A percentile compares a stretch with the other conserved stretches of the same genome.
Conservation (phyloP, 2,329 filamentous ascomycete genomes). For the Harringtonia aguacate region DNA sequence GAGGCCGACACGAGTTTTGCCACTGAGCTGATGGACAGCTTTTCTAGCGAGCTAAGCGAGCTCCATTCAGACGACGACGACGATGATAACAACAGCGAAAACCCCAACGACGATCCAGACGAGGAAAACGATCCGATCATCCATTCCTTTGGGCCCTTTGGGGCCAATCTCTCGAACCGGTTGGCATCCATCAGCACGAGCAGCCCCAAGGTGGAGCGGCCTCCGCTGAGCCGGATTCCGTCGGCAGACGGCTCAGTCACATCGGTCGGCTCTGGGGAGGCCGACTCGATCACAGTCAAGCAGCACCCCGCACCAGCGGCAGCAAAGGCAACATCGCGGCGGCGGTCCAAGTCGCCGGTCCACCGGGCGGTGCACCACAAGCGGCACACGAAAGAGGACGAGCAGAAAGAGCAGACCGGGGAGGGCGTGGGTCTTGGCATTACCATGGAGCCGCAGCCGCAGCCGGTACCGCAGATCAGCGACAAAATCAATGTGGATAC, state of each 20-base stretch:
- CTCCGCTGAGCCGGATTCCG: conserved; percentile 7
- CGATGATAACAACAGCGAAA: conserved; percentile 59
- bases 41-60: conserved; percentile 47
- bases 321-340: too few relatives aligned
- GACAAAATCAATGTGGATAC: conserved; percentile 26
- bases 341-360: too few relatives aligned
- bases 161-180: conserved; percentile 71
- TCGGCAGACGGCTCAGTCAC: conserved; percentile 11
- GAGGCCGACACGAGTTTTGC: conserved; percentile 32
- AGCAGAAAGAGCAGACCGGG: background rate
- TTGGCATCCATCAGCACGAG: conserved; percentile 66
- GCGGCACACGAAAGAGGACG: background rate
- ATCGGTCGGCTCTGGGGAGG: conserved; percentile 5
- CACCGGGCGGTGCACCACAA: background rate
- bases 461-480: conserved; percentile 4
- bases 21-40: conserved; percentile 40
- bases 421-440: conserved; percentile 13
- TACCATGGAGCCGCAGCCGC: conserved; percentile 7
- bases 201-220: conserved; percentile 42
- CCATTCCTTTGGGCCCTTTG: conserved; percentile 85
- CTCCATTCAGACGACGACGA: conserved; percentile 47
- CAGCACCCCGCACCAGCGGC: too few relatives aligned
- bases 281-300: background rate
- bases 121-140: conserved; percentile 93
- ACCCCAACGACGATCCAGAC: conserved; percentile 70